Evolutionary conservation across 306 rosid species (phyloP).

Genomic region (Cicer cuneatum): DNA sequence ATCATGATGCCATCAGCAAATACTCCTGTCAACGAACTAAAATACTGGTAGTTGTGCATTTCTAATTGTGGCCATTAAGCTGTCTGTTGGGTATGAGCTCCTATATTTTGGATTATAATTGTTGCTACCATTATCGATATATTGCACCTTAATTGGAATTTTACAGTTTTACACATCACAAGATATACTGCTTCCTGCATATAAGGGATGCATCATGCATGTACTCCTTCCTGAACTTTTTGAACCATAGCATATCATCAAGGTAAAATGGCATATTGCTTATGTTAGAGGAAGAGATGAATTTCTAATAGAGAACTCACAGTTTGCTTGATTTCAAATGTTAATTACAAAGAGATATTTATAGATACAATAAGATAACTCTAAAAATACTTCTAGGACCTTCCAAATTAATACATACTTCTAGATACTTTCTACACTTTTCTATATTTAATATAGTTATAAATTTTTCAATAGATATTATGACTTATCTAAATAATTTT

Average conservation of each 20-base stretch:
- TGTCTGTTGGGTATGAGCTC: conserved; percentile 18
- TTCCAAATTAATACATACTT: too few relatives aligned
- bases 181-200: conserved; percentile 4
- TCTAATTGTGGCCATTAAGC: conserved; percentile 12
- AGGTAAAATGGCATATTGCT: conserved; percentile 29
- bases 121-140: not conserved
- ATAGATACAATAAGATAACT: too few relatives aligned
- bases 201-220: conserved; percentile 11
- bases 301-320: too few relatives aligned
- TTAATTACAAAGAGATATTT: too few relatives aligned
- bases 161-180: conserved; percentile 26
- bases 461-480: too few relatives aligned
- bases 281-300: too few relatives aligned
- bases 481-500: too few relatives aligned
- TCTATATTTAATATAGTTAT: too few relatives aligned
- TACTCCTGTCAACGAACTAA: conserved; percentile 12
- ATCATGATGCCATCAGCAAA: not conserved
- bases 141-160: conserved; percentile 19
- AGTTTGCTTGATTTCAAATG: too few relatives aligned
- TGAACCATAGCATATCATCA: conserved; percentile 14
- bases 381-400: too few relatives aligned
- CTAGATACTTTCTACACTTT: too few relatives aligned
- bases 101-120: not conserved
- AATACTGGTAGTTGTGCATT: conserved; percentile 16
- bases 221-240: conserved; percentile 16